Evolutionary conservation across 441 rosid species (phyloP), one percentile per base, ranked within the genome.

Genomic region (Gossypium davidsonii): DNA sequence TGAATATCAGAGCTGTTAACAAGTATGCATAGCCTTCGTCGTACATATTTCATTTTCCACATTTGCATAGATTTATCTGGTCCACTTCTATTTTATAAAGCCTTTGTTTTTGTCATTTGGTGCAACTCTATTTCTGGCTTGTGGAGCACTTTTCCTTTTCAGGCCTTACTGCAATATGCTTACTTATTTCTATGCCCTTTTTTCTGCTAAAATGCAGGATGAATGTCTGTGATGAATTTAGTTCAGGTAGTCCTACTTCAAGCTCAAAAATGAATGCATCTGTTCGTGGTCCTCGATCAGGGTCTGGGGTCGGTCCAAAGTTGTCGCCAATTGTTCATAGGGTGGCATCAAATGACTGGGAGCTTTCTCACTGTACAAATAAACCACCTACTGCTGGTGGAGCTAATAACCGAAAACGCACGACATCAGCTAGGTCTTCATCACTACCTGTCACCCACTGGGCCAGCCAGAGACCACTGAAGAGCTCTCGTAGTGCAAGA

Each of bases 401-500:
- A 76, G 81, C 85, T 76, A 89, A 86, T 76, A 89, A 76, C 70
- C 96, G 92, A 79, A 96, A 91, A 70, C 98, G 98, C 52, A 73
- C 91, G 66, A 70, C 91, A 61, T 82, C 98, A 26, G 78, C 87
- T 66, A 84, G 81, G 77, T 89, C 98, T 76, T 87, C 99, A 73
- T 90, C 98, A 74, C 97, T 97, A 72, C 93, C 98, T 63, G 91
- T 91, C 78, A 89, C 91, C 62, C 88, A 88, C 72, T 96, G 97
- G 98, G 88, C 96, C 18, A 79, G 94, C 79, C 99, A 92, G 78
- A 88, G 99, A 82, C 97, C 93, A 66, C 97, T 84, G 76, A 96
- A 96, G 85, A 92, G 82, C 74, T 89, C 94, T 28, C 94, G 98
- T 68, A 79, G 91, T 71, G 97, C 97, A 73, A 91, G 98, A 87